A percentile compares a stretch with the other conserved stretches of the same genome.
Conservation (phyloP, 495 filamentous ascomycete species). For the Penicillium subrubescens region DNA sequence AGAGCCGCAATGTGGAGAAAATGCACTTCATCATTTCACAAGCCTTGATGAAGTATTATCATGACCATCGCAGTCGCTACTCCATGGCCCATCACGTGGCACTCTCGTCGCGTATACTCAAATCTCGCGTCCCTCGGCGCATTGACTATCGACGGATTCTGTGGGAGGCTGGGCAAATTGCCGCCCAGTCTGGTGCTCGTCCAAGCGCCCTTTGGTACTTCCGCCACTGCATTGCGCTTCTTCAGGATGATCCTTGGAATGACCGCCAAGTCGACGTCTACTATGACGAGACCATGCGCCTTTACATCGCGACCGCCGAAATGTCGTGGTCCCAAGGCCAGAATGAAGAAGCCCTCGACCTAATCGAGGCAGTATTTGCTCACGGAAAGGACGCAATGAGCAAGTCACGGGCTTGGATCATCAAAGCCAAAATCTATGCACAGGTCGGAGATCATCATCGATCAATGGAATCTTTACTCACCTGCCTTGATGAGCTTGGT, state of each 20-base stretch:
- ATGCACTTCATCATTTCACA: slow-evolving; percentile 90
- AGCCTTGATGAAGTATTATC: slow-evolving; percentile 70
- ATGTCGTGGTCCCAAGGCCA: slow-evolving; percentile 76
- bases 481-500: slow-evolving; percentile 67
- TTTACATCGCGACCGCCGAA: slow-evolving; percentile 78
- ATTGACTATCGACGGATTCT: slow-evolving; percentile 70
- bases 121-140: slow-evolving; percentile 57
- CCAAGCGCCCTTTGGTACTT: slow-evolving; percentile 80
- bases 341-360: slow-evolving; percentile 59
- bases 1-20: slow-evolving; percentile 64
- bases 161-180: slow-evolving; percentile 72
- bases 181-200: slow-evolving; percentile 76
- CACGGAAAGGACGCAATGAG: slow-evolving; percentile 68
- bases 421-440: slow-evolving; percentile 75
- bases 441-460: slow-evolving; percentile 67
- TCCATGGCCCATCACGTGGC: slow-evolving; percentile 76
- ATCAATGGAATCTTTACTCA: slow-evolving; percentile 68
- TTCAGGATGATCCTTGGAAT: slow-evolving; percentile 79
- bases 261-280: slow-evolving; percentile 69
- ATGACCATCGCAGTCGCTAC: slow-evolving; percentile 62
- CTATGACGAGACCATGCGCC: slow-evolving; percentile 79
- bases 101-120: slow-evolving; percentile 71
- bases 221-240: slow-evolving; percentile 69
- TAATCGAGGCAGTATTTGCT: slow-evolving; percentile 65
- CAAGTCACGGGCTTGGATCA: slow-evolving; percentile 76